These are phyloP conservation scores for Geranium brycei DNA, from an alignment of 345 rosid species.

Conservation along the genomic window DNA sequence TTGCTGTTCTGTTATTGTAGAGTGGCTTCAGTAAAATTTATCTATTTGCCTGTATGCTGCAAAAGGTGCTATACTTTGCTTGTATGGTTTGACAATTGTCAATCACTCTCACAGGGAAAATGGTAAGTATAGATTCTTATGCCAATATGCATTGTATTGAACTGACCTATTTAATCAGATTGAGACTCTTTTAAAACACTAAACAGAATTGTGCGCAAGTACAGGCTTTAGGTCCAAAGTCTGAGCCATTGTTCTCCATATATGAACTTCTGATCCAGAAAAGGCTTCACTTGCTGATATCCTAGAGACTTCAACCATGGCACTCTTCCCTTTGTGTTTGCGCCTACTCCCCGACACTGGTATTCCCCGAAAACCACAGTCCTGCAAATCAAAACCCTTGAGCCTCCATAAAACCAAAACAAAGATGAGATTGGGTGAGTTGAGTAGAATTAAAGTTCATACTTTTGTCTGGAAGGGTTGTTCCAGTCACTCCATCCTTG, in stretches of 20 bases:
- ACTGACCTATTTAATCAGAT: too few relatives aligned
- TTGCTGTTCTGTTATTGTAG: conserved; percentile 11
- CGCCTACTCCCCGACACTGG: conserved; percentile 72
- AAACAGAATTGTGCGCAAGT: too few relatives aligned
- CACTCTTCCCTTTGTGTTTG: conserved; percentile 39
- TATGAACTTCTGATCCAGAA: conserved; percentile 46
- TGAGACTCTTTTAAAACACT: too few relatives aligned
- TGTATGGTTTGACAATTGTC: too few relatives aligned
- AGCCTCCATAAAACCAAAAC: neutral
- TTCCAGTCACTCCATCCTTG: conserved; percentile 89
- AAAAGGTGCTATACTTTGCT: too few relatives aligned
- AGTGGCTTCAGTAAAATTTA: too few relatives aligned
- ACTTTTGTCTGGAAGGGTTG: conserved; percentile 43
- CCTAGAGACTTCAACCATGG: conserved; percentile 57
- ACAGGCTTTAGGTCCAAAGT: conserved; percentile 19
- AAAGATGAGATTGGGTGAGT: neutral
- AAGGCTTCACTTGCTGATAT: conserved; percentile 39
- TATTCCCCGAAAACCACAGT: conserved; percentile 69
- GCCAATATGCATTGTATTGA: too few relatives aligned
- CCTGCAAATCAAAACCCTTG: conserved; percentile 24
- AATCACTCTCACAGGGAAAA: too few relatives aligned
- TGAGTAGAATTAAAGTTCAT: neutral
- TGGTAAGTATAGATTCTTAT: too few relatives aligned
- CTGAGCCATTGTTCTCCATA: conserved; percentile 67
- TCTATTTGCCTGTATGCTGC: too few relatives aligned